phyloP scores from a whole-genome alignment of 2,329 filamentous ascomycete genomes.

The Hymenoscyphus salicellus region DNA sequence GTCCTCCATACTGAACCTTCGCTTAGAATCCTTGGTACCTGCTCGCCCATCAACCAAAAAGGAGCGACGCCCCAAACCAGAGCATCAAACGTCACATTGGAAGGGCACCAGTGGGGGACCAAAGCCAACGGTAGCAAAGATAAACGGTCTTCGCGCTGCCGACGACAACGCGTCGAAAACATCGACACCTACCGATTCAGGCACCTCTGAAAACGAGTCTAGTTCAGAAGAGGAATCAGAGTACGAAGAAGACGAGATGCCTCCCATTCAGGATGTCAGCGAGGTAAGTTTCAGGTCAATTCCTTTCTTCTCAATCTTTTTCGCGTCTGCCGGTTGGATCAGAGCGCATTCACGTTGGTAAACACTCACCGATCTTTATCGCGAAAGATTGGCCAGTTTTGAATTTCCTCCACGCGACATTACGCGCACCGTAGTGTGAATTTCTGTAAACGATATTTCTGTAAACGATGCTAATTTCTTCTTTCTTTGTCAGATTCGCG shows the following conservation, averaged over 20 bases:
- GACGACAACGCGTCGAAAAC: constrained; percentile 19
- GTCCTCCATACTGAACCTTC: constrained; percentile 9
- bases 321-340: not conserved
- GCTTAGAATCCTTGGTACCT: constrained; percentile 25
- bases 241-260: constrained; percentile 35
- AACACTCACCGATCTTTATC: not conserved
- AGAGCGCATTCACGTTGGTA: not conserved
- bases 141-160: constrained; percentile 21
- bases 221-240: constrained; percentile 36
- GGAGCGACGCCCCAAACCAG: constrained; percentile 26
- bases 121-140: constrained; percentile 23
- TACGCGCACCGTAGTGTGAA: not conserved
- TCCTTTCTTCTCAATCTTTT: not conserved
- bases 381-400: not conserved
- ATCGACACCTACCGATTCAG: constrained; percentile 31
- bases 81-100: constrained; percentile 25
- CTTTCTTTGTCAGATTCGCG: constrained; percentile 29
- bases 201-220: constrained; percentile 34
- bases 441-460: not conserved
- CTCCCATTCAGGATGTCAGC: constrained; percentile 28
- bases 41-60: constrained; percentile 26
- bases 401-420: not conserved
- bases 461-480: not conserved
- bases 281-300: constrained; percentile 27
- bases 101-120: constrained; percentile 30